phyloP scores from a whole-genome alignment of 2,329 filamentous ascomycete genomes.

The Ascochyta viciae-villosae region DNA sequence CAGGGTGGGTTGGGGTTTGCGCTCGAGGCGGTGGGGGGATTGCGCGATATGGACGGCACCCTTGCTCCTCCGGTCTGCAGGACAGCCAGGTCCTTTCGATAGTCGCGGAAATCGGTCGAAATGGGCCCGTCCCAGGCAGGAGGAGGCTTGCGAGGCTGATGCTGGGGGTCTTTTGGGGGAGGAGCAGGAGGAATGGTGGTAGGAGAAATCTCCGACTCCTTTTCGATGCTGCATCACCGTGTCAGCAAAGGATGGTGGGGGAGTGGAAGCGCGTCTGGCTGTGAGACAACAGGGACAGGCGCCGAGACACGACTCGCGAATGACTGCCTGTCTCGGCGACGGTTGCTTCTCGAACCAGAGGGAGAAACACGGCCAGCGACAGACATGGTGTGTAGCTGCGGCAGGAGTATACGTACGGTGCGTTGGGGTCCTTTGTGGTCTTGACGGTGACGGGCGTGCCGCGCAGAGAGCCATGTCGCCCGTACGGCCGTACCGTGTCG shows the following conservation, averaged over 20 bases:
- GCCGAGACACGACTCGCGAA: constrained; percentile 33
- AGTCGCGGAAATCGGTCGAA: constrained; percentile 69
- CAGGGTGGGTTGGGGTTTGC: constrained; percentile 61
- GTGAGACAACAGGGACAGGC: constrained; percentile 24
- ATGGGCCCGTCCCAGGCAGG: constrained; percentile 62
- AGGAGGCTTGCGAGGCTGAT: constrained; percentile 49
- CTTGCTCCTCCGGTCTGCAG: constrained; percentile 67
- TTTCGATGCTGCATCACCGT: constrained; percentile 49
- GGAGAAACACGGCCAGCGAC: constrained; percentile 10
- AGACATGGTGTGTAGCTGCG: not conserved
- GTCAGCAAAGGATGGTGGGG: constrained; percentile 34
- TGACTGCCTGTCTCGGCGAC: constrained; percentile 15
- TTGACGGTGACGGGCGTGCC: constrained; percentile 58
- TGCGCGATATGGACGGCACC: constrained; percentile 65
- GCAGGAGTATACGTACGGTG: constrained; percentile 50
- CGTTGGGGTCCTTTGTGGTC: constrained; percentile 60
- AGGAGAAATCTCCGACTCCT: constrained; percentile 54
- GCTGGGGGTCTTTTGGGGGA: constrained; percentile 46
- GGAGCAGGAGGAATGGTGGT: constrained; percentile 47
- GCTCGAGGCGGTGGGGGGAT: constrained; percentile 62
- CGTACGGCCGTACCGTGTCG: constrained; percentile 65
- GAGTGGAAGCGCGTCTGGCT: constrained; percentile 24
- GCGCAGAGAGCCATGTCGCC: constrained; percentile 45
- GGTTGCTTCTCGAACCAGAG: constrained; percentile 15
- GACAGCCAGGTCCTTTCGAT: constrained; percentile 74